Base-by-base conservation (phyloP, 352 stramenopile genomes). In the Aphanomyces invadans region DNA sequence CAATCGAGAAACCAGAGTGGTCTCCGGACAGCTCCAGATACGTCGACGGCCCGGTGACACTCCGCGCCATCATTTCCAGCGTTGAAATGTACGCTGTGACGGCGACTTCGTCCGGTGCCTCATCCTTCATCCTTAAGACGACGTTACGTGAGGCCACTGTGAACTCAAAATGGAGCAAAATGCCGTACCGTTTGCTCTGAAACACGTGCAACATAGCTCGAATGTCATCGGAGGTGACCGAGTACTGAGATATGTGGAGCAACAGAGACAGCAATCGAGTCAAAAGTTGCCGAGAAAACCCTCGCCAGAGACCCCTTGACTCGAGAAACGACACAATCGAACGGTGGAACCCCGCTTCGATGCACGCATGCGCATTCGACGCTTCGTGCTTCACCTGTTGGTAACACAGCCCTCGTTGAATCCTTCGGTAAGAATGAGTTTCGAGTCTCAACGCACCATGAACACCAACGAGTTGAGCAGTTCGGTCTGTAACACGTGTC, bases 1-100 rank as follows among this genome's bases (percentile, higher is more conserved):
- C 81, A 54, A 93, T 64, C 1, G 90, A 63, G 1, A 93, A 72
- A 0, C 84, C 84, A 19, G 84, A 93, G 42, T 78, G 87, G 39
- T 91, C 80, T 55, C 83, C 84, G 38, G 80, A 91, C 1, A 93
- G 70, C 45, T 93, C 84, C 49, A 93, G 90, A 68, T 89, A 93
- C n/a, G 79, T 88, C 25, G 80, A 77, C 5, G 84, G 84, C 0
- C 84, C 84, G 38, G 90, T 89, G 66, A 83, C 89, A 53, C 90
- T 83, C 29, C 84, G 78, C 36, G 84, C 84, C 55, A 93, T 90
- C 81, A 93, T 89, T 71, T 93, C 84, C 54, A 93, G 74, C 36
- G 84, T 89, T 21, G 84, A 81, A 55, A 93, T 65, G 46, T 90
- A 93, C 45, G 83, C 88, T 57, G 82, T 88, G 61, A 93, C 76